phyloP scores from a whole-genome alignment of 2,329 filamentous ascomycete species.

The Blastomyces parvus region DNA sequence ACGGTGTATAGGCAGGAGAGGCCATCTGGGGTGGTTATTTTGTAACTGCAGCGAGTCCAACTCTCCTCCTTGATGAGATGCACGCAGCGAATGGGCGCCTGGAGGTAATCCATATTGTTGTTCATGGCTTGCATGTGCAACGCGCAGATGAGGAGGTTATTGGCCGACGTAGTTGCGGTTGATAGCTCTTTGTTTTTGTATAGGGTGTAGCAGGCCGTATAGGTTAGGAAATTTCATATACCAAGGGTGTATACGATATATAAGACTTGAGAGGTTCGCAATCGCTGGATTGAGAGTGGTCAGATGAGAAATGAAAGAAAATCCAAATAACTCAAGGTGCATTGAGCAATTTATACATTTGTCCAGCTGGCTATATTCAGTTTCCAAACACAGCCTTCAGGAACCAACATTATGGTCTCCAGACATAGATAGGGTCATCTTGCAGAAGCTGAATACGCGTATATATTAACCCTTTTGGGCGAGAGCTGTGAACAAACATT shows the following conservation, averaged over 20 bases:
- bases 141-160: slow-evolving; percentile 5
- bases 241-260: background rate
- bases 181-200: background rate
- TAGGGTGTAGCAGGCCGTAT: background rate
- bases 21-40: slow-evolving; percentile 7
- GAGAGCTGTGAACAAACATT: background rate
- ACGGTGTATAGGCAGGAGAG: slow-evolving; percentile 12
- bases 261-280: background rate
- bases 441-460: background rate
- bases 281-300: background rate
- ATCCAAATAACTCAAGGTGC: background rate
- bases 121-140: slow-evolving; percentile 3
- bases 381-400: background rate
- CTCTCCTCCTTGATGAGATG: background rate
- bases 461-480: background rate
- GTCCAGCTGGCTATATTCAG: background rate
- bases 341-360: background rate
- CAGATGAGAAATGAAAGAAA: background rate
- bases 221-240: background rate
- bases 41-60: slow-evolving; percentile 3
- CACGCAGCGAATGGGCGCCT: background rate
- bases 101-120: background rate
- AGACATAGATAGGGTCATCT: background rate
- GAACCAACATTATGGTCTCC: background rate
- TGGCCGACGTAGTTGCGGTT: background rate